Conservation (phyloP, 208 protist genomes). For the Trypanosoma vivax region DNA sequence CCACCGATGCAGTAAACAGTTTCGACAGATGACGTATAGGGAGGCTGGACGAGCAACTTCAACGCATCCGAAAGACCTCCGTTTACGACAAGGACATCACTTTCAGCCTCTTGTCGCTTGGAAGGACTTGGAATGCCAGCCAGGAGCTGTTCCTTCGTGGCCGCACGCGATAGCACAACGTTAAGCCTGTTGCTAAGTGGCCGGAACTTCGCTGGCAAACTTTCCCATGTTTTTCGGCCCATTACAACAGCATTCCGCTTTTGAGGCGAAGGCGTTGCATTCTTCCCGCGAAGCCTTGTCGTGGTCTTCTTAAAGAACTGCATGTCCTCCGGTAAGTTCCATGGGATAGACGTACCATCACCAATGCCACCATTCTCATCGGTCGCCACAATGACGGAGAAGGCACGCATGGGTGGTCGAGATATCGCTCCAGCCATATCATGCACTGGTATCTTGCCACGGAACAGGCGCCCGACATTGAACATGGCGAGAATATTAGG, state of each 20-base stretch:
- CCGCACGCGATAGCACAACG: constrained; percentile 78
- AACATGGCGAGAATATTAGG: no score
- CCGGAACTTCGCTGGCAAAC: constrained; percentile 84
- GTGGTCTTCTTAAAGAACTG: constrained; percentile 81
- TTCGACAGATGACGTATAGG: constrained; percentile 55
- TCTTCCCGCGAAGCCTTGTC: constrained; percentile 63
- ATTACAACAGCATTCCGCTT: constrained; percentile 94
- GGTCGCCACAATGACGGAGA: constrained; percentile 69
- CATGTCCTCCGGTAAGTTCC: constrained; percentile 85
- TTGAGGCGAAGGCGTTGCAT: constrained; percentile 17
- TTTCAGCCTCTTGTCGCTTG: constrained; percentile 33
- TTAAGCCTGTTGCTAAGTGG: constrained; percentile 90
- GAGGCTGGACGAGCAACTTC: constrained; percentile 39
- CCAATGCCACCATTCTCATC: constrained; percentile 76
- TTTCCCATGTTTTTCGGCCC: constrained; percentile 96
- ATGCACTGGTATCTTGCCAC: constrained; percentile 70
- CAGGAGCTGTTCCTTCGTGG: constrained; percentile 41
- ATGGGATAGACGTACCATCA: constrained; percentile 72
- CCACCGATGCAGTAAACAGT: constrained; percentile 93
- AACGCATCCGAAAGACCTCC: constrained; percentile 56
- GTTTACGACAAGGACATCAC: constrained; percentile 43
- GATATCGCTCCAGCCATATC: constrained; percentile 34
- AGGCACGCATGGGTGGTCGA: constrained; percentile 48
- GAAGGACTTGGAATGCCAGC: constrained; percentile 25
- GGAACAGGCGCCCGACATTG: constrained; percentile 3